Evolutionary conservation across 441 rosid genomes (phyloP).

Genomic region (Corymbia citriodora): DNA sequence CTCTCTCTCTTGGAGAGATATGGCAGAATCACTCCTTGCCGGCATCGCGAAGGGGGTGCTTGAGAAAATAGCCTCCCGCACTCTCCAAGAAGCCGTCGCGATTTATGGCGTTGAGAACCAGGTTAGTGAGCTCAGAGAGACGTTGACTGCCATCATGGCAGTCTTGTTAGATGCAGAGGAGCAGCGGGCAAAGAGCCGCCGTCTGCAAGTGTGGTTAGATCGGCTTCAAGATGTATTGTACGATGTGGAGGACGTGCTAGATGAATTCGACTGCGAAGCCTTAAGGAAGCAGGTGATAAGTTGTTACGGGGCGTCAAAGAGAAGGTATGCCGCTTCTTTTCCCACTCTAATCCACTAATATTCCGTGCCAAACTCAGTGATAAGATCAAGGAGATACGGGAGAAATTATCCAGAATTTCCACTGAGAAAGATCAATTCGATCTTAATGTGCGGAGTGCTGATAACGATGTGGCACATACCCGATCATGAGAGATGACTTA

Average conservation of each 20-base stretch:
- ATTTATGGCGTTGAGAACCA: not conserved
- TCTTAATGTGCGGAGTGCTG: not conserved
- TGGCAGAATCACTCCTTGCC: not conserved
- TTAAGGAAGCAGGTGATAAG: not conserved
- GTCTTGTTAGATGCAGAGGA: not conserved
- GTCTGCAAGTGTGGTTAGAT: not conserved
- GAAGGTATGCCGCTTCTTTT: not conserved
- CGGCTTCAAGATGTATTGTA: not conserved
- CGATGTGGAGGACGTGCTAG: not conserved
- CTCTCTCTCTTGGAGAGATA: not conserved
- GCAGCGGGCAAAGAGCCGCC: not conserved
- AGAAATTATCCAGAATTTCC: not conserved
- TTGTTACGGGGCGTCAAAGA: not conserved
- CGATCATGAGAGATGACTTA: not conserved
- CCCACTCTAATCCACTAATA: not conserved
- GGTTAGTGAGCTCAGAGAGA: not conserved
- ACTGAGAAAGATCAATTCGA: fast-evolving
- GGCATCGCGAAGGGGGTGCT: not conserved
- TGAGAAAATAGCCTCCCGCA: not conserved
- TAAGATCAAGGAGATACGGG: not conserved
- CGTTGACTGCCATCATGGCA: not conserved
- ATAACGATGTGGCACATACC: fast-evolving
- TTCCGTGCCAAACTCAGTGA: not conserved
- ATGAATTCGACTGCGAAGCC: not conserved
- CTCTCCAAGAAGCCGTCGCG: not conserved